Evolutionary conservation across 345 rosid species (phyloP), one percentile per base, ranked within the genome.

Genomic region (Toxicodendron radicans): DNA sequence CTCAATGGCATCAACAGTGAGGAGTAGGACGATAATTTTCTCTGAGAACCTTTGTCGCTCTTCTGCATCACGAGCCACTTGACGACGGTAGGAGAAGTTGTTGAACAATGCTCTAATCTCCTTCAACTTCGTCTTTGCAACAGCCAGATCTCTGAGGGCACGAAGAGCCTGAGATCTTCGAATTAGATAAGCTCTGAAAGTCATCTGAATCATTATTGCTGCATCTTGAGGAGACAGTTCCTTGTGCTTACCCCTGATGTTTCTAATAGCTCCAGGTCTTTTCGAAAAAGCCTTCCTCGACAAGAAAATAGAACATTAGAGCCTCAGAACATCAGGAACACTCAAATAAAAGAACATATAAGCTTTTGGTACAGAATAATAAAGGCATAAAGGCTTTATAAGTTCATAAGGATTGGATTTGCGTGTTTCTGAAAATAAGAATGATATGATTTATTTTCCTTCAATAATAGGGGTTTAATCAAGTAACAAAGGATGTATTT

Each of bases 1-100:
- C 98, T 96, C 97, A 76, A 92, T 90, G 86, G 94, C 91, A 79
- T 93, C 99, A 74, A 90, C 94, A 0, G 98, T 90, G 43, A 93
- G 98, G 33, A 95, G 97, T 75, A 96, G 87, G 20, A 96, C 98
- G 67, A 96, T 93, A 57, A 96, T 92, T 79, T 81, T 93, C 70
- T 93, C 97, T 4, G 91, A 79, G 73, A 96, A 90, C 76, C 87
- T 90, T 75, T 93, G 97, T 41, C 86, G 87, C 82, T 96, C 98
- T 85, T 79, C 99, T 9, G 95, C 91, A 74, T 91, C 91, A 38
- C 79, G 90, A 56, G 89, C 76, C 30, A 96, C 68, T 52, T 80
- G 82, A n/a, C 87, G 89, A 45, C 98, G 92, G 80, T 91, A 93
- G 43, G 92, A 88, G 83, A 93, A 89, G 76, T 92, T 90, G 75